Conservation (phyloP, 805 yeast species). For the Vanderwaltozyma tropicalis region DNA sequence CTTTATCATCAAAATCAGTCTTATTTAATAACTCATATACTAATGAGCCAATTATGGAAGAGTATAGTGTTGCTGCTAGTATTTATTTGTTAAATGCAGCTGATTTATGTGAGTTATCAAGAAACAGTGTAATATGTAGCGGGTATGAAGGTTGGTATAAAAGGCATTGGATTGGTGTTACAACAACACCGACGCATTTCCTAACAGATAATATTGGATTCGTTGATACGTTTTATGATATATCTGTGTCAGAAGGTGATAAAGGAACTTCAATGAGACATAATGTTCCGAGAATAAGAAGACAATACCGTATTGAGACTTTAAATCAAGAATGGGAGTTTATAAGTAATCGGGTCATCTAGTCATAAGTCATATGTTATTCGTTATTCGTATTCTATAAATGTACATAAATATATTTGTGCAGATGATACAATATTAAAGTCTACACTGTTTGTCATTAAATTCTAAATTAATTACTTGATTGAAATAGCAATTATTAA, state of each 20-base stretch:
- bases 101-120: conserved; percentile 24
- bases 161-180: conserved; percentile 27
- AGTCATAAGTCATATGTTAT: neutral
- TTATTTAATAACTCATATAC: conserved; percentile 26
- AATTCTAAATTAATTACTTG: too few species aligned
- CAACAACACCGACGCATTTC: conserved; percentile 2
- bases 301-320: conserved; percentile 19
- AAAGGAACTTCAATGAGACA: conserved; percentile 24
- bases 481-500: too few species aligned
- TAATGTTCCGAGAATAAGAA: conserved; percentile 24
- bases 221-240: conserved; percentile 24
- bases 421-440: too few species aligned
- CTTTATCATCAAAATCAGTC: conserved; percentile 22
- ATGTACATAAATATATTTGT: too few species aligned
- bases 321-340: conserved; percentile 25
- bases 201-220: conserved; percentile 15
- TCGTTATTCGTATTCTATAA: neutral
- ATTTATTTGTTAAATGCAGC: conserved; percentile 26
- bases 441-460: too few species aligned
- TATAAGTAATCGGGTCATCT: conserved; percentile 4
- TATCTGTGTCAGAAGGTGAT: conserved; percentile 1
- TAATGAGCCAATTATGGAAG: conserved; percentile 26
- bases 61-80: conserved; percentile 29
- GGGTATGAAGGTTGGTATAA: conserved; percentile 27
- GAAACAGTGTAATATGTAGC: conserved; percentile 23